Conservation (phyloP, 1,284 basidiomycete species). For the Sanghuangporus weigelae region DNA sequence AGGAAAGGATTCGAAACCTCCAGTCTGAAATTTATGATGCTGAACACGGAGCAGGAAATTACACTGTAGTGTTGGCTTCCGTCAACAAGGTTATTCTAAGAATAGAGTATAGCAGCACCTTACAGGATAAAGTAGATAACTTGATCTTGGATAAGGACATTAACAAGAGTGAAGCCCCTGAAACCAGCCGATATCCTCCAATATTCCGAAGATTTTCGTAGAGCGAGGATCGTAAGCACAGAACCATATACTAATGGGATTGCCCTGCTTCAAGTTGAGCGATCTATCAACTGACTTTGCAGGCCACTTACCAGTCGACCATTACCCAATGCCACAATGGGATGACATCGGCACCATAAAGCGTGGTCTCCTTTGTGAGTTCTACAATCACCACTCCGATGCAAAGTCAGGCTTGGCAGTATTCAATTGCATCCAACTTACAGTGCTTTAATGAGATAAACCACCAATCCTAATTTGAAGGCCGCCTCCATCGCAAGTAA, state of each 20-base stretch:
- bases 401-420: not conserved
- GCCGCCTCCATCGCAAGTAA: not conserved
- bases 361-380: not conserved
- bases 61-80: not conserved
- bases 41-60: not conserved
- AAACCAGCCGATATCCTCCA: slow-evolving; percentile 6
- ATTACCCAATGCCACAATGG: not conserved
- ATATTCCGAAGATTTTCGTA: slow-evolving; percentile 4
- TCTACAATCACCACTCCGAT: not conserved
- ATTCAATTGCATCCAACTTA: not conserved
- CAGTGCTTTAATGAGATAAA: not conserved
- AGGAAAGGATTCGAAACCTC: not conserved
- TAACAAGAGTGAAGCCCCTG: not conserved
- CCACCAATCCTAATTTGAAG: not conserved
- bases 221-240: not conserved
- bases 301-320: not conserved
- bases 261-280: not conserved
- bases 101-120: not conserved
- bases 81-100: not conserved
- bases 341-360: not conserved
- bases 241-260: not conserved
- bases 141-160: slow-evolving; percentile 8
- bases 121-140: slow-evolving; percentile 5
- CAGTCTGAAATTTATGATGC: not conserved
- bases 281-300: not conserved